A percentile compares a stretch with the other conserved stretches of the same genome.
Evolutionary conservation across 192 early-diverging fungal genomes (phyloP).

Genomic region (Linnemannia schmuckeri): DNA sequence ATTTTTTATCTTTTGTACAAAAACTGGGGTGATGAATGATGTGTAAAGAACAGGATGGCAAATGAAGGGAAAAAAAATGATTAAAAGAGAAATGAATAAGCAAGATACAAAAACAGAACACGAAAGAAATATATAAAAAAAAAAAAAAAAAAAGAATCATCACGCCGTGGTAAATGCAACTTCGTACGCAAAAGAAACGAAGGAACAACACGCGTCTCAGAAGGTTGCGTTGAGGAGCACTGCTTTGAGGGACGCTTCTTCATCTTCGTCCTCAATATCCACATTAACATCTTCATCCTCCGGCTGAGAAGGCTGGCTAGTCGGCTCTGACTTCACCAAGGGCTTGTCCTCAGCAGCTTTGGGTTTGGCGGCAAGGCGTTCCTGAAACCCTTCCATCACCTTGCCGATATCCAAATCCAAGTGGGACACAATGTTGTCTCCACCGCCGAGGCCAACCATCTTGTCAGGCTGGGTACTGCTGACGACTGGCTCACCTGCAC

Average conservation of each 20-base stretch:
- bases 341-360: not conserved
- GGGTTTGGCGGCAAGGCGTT: conserved; percentile 17
- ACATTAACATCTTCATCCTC: not conserved
- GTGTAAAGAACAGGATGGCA: conserved; percentile 1
- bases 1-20: conserved; percentile 9
- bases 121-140: not conserved
- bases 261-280: conserved; percentile 1
- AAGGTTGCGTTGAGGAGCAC: not conserved
- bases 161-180: not conserved
- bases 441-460: not conserved
- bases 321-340: not conserved
- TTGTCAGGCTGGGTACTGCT: not conserved
- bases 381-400: conserved; percentile 47
- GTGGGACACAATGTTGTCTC: conserved; percentile 36
- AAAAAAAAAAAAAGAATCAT: not conserved
- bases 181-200: too few species aligned
- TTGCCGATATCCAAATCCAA: conserved; percentile 49
- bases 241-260: not conserved
- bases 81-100: not conserved
- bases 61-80: not conserved
- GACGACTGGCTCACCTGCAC: conserved; percentile 23
- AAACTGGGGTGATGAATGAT: not conserved
- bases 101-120: not conserved
- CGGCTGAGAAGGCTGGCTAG: not conserved
- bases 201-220: not conserved